Percentiles rank a stretch among this genome's conserved stretches.
phyloP scores from a whole-genome alignment of 306 rosid genomes.

The Cucumis hystrix region DNA sequence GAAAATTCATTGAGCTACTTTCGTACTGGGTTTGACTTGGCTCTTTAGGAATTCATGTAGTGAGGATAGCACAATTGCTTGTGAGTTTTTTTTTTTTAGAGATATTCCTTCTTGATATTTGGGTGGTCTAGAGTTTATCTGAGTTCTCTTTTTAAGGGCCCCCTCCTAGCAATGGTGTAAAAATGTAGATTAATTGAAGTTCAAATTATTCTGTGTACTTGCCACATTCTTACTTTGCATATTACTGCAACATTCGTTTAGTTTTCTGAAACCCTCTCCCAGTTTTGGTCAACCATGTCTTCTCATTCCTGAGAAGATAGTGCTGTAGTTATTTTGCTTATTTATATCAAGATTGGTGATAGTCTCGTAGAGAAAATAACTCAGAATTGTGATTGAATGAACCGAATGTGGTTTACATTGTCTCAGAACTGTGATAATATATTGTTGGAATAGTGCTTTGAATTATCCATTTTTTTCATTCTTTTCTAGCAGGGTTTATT shows the following conservation, averaged over 20 bases:
- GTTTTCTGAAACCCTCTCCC: not conserved
- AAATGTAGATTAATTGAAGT: constrained; percentile 5
- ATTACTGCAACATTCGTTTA: not conserved
- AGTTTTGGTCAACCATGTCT: not conserved
- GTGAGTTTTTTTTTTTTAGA: not conserved
- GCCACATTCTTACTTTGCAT: not conserved
- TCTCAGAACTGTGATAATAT: not conserved
- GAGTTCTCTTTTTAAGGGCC: not conserved
- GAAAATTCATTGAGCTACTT: not conserved
- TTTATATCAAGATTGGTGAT: not conserved
- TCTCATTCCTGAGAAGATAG: not conserved
- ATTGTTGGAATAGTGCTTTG: not conserved
- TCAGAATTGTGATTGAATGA: not conserved
- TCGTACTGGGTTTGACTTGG: not conserved
- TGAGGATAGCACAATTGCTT: not conserved
- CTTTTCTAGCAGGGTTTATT: not conserved
- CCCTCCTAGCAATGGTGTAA: not conserved
- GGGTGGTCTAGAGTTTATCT: not conserved
- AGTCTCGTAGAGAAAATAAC: not conserved
- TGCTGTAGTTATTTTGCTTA: not conserved
- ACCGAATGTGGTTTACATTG: not conserved
- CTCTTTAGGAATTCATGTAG: constrained; percentile 1
- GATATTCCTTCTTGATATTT: not conserved
- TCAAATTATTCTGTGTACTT: not conserved
- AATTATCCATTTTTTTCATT: not conserved